phyloP scores from a whole-genome alignment of 495 filamentous ascomycete species.

The Xylaria acuta region DNA sequence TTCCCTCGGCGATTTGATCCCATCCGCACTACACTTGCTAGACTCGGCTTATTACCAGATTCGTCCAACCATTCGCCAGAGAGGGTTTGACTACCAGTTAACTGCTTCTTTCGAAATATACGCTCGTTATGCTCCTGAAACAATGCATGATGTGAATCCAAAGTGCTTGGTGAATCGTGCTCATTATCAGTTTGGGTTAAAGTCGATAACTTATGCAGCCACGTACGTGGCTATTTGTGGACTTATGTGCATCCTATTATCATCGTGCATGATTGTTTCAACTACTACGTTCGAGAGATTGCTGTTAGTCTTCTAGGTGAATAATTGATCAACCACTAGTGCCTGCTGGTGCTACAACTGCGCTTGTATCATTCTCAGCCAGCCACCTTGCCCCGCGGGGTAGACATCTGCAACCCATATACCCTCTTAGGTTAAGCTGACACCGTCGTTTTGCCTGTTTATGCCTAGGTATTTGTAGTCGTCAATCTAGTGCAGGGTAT shows the following conservation, averaged over 20 bases:
- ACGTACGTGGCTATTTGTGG: neutral
- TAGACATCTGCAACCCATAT: neutral
- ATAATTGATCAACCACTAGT: neutral
- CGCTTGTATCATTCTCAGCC: conserved; percentile 4
- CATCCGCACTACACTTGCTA: neutral
- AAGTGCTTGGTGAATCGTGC: neutral
- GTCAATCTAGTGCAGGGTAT: neutral
- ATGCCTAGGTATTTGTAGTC: neutral
- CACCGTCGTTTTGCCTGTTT: neutral
- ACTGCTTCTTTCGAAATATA: neutral
- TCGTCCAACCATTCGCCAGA: neutral
- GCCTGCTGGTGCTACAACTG: neutral
- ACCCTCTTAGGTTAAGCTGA: neutral
- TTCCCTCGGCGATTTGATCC: neutral
- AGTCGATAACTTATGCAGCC: neutral
- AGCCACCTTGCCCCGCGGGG: neutral
- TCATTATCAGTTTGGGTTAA: neutral
- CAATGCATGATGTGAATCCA: neutral
- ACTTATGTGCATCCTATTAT: neutral
- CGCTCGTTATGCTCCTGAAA: neutral
- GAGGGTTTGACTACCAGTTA: neutral
- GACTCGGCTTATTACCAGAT: neutral
- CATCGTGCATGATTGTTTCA: neutral
- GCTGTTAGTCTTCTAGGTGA: neutral
- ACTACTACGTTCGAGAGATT: neutral